These are phyloP conservation scores for Paramecium biaurelia DNA, from an alignment of 73 alveolate species.

Conservation along the genomic window DNA sequence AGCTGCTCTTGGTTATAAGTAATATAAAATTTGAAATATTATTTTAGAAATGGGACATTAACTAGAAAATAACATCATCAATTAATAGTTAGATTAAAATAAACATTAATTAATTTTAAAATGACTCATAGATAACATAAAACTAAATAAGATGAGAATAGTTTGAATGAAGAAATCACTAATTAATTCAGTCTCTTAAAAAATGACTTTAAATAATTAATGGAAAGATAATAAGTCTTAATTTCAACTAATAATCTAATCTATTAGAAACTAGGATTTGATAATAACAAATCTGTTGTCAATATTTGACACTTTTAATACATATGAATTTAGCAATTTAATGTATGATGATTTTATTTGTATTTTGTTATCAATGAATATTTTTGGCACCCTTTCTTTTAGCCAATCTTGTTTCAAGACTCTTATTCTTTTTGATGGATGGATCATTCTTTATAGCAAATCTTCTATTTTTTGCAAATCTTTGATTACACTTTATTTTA, in stretches of 20 bases:
- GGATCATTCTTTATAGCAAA: constrained; percentile 65
- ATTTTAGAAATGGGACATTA: constrained; percentile 38
- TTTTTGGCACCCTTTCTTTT: neutral
- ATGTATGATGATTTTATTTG: neutral
- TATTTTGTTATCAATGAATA: neutral
- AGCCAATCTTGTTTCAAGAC: constrained; percentile 49
- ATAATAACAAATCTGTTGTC: neutral
- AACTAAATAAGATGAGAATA: neutral
- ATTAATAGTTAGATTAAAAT: neutral
- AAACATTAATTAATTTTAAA: neutral
- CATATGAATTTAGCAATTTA: neutral
- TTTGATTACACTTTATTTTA: constrained; percentile 53
- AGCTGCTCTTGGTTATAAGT: constrained; percentile 25
- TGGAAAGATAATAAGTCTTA: neutral
- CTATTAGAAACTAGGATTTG: neutral
- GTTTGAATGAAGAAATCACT: neutral
- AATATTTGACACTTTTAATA: neutral
- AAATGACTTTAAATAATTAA: neutral
- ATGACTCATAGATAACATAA: neutral
- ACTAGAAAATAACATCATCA: neutral
- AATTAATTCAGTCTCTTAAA: constrained; percentile 16
- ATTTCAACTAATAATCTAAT: neutral
- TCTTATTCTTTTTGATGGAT: constrained; percentile 63
- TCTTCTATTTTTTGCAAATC: constrained; percentile 66
- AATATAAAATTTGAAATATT: neutral